Evolutionary conservation across 2,329 filamentous ascomycete species (phyloP).

Genomic region (Simplicillium aogashimaense): DNA sequence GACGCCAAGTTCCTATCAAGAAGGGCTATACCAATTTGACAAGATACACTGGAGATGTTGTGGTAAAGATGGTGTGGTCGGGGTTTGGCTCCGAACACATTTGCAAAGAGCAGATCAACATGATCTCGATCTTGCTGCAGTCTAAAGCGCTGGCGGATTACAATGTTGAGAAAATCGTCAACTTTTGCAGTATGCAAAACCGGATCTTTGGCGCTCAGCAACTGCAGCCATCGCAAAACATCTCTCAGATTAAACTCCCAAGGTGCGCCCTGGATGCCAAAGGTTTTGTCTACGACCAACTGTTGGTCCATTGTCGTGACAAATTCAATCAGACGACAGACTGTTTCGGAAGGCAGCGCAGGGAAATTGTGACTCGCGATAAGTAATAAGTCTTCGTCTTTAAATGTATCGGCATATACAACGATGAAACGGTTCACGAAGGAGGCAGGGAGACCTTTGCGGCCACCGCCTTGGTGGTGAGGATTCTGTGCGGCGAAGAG

Average conservation of each 20-base stretch:
- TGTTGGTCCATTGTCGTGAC: constrained; percentile 70
- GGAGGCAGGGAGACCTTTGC: constrained; percentile 87
- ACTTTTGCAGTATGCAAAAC: constrained; percentile 50
- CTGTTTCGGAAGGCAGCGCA: constrained; percentile 43
- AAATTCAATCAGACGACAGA: constrained; percentile 64
- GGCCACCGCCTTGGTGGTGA: constrained; percentile 90
- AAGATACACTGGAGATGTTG: constrained; percentile 51
- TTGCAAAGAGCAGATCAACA: constrained; percentile 55
- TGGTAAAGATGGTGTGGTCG: constrained; percentile 58
- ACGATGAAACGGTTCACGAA: constrained; percentile 98
- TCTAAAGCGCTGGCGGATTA: constrained; percentile 84
- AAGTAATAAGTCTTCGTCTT: constrained; percentile 64
- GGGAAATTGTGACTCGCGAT: constrained; percentile 78
- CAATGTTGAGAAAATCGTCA: constrained; percentile 68
- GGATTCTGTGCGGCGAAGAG: constrained; percentile 97
- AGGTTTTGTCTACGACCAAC: constrained; percentile 48
- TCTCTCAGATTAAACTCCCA: constrained; percentile 97
- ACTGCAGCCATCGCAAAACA: constrained; percentile 74
- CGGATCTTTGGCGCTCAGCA: constrained; percentile 42
- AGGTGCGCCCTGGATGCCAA: constrained; percentile 60
- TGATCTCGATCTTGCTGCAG: constrained; percentile 55
- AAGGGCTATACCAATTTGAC: constrained; percentile 73
- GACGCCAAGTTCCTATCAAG: constrained; percentile 48
- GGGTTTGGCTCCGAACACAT: constrained; percentile 47
- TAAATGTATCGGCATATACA: constrained; percentile 90